A percentile compares a stretch with the other conserved stretches of the same genome.
Evolutionary conservation across 768 basidiomycete species (phyloP).

Genomic region (Termitomyces sp.): DNA sequence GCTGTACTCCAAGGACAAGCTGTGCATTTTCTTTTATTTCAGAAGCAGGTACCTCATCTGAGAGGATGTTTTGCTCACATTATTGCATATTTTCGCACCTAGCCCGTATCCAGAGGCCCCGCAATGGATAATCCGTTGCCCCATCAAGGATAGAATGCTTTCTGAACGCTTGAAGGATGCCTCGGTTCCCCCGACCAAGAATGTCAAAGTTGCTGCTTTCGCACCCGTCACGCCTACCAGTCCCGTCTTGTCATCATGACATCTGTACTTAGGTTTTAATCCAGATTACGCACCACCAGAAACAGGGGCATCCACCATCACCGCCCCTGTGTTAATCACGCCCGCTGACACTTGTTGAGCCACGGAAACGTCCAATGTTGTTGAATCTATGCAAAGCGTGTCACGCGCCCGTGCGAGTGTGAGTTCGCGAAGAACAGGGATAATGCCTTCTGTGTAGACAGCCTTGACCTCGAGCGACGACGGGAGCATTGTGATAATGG

Average conservation of each 20-base stretch:
- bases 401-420: conserved; percentile 27
- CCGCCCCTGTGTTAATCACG: conserved; percentile 51
- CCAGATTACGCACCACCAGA: conserved; percentile 65
- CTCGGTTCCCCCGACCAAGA: conserved; percentile 82
- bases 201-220: conserved; percentile 81
- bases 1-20: conserved; percentile 70
- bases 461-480: conserved; percentile 82
- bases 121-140: conserved; percentile 77
- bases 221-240: conserved; percentile 76
- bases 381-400: conserved; percentile 84
- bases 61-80: conserved; percentile 36
- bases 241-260: neutral
- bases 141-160: conserved; percentile 70
- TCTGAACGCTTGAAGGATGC: conserved; percentile 50
- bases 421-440: conserved; percentile 55
- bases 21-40: conserved; percentile 24
- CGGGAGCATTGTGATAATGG: conserved; percentile 87
- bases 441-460: conserved; percentile 70
- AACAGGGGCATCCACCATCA: conserved; percentile 91
- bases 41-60: neutral
- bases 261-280: neutral
- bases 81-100: conserved; percentile 90
- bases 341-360: conserved; percentile 59
- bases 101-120: conserved; percentile 78
- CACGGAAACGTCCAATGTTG: conserved; percentile 79